Percentiles rank a stretch among this genome's conserved stretches.
Evolutionary conservation across 257 asterid species (phyloP).

Genomic region (Forsythia suspensa): DNA sequence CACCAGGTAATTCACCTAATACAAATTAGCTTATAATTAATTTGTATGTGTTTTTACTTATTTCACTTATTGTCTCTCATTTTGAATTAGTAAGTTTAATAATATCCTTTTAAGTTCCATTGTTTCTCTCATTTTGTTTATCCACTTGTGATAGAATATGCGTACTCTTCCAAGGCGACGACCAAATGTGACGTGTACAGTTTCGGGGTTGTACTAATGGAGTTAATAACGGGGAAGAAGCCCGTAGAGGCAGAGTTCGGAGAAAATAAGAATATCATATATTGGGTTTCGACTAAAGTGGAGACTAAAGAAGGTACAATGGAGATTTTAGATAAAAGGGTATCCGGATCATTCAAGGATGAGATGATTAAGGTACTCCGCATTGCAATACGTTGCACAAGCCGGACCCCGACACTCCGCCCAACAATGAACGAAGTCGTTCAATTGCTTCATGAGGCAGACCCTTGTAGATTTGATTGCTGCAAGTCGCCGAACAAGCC

Average conservation of each 20-base stretch:
- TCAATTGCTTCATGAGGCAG: slow-evolving; percentile 72
- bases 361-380: slow-evolving; percentile 83
- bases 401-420: slow-evolving; percentile 58
- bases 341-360: slow-evolving; percentile 55
- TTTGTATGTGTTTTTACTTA: not conserved
- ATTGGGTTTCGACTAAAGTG: slow-evolving; percentile 71
- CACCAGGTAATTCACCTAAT: slow-evolving; percentile 62
- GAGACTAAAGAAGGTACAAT: slow-evolving; percentile 67
- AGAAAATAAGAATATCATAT: slow-evolving; percentile 76
- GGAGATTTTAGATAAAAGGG: slow-evolving; percentile 66
- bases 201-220: slow-evolving; percentile 89
- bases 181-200: slow-evolving; percentile 92
- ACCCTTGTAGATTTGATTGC: slow-evolving; percentile 58
- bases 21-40: not conserved
- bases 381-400: slow-evolving; percentile 82
- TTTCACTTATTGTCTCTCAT: not conserved
- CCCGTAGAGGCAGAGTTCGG: slow-evolving; percentile 87
- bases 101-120: not conserved
- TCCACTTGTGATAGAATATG: slow-evolving; percentile 58
- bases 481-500: slow-evolving; percentile 43
- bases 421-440: slow-evolving; percentile 87
- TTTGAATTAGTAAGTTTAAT: not conserved
- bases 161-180: slow-evolving; percentile 88
- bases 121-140: slow-evolving; percentile 4
- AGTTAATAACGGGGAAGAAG: slow-evolving; percentile 82